phyloP scores from a whole-genome alignment of 352 stramenopile species.

The Albugo laibachii region DNA sequence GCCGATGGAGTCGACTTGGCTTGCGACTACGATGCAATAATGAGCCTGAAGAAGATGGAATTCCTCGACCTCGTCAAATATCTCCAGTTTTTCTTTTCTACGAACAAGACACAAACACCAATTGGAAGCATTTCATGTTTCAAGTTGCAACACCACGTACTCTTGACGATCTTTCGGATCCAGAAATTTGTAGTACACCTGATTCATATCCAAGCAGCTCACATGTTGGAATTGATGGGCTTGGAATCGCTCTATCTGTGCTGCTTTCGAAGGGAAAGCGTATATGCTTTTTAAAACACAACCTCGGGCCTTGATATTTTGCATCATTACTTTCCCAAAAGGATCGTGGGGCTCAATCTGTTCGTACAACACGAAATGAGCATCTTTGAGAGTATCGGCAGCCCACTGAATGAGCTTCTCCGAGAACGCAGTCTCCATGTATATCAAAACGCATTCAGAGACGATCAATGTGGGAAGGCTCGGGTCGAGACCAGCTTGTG shows the following conservation, averaged over 20 bases:
- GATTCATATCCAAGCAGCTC: constrained; percentile 81
- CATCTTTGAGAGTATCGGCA: constrained; percentile 36
- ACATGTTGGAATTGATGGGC: constrained; percentile 36
- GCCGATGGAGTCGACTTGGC: neutral
- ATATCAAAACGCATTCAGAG: constrained; percentile 83
- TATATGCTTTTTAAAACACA: constrained; percentile 75
- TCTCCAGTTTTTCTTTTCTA: constrained; percentile 71
- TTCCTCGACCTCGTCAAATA: constrained; percentile 86
- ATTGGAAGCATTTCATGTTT: neutral
- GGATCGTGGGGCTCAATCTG: constrained; percentile 80
- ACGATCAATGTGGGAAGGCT: constrained; percentile 56
- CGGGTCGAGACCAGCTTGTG: neutral
- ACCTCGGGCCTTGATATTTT: constrained; percentile 78
- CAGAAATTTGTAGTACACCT: constrained; percentile 82
- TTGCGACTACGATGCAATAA: constrained; percentile 79
- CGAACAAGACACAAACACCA: neutral
- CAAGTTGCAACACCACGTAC: constrained; percentile 14
- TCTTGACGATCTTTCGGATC: constrained; percentile 32
- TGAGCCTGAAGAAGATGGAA: constrained; percentile 82
- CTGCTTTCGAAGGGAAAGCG: constrained; percentile 50
- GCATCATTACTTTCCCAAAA: constrained; percentile 82
- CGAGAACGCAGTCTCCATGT: constrained; percentile 77
- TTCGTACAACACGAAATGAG: constrained; percentile 76
- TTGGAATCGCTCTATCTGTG: constrained; percentile 60
- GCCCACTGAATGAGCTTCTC: constrained; percentile 54